Base-by-base conservation (phyloP, 1,139 yeast genomes). In the Candida smagusa region DNA sequence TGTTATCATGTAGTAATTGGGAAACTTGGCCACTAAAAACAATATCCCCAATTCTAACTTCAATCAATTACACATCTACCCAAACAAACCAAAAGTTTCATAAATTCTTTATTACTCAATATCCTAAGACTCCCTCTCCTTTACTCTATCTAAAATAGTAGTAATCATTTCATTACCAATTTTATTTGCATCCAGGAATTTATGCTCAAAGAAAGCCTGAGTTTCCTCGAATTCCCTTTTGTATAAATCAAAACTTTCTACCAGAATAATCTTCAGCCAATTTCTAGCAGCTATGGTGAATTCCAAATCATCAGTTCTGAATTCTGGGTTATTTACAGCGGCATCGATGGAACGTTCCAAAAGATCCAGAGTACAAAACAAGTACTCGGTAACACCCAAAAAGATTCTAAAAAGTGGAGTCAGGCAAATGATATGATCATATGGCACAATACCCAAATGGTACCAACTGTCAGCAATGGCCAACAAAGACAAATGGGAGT, bases 391-490 rank as follows among this genome's bases (percentile, higher is more conserved):
- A 13, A 92, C 97, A 30, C 97, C 98, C 35, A 92, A 71, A 63
- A 94, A 88, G 32, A 92, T 88, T 55, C 98, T 74, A 58, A 90
- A 92, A 29, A 71, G 53, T 25, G 98, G 98, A 0, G 98, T 92
- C 1, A 97, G 88, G 57, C 98, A 92, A 46, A 92, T 90, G 65
- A 90, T 90, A 59, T 92, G 98, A 56, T 90, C 97, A 54, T 92
- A 90, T 2, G 98, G 98, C 13, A 85, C 81, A 31, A 92, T 88
- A 1, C 84, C 85, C 34, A 88, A 64, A 47, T 82, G 81, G 52
- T 74, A 76, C 98, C 98, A 92, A 54, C 95, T 84, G 60, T 92
- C 98, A 2, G 88, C 97, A 36, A 92, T 89, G 1, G 95, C 95
- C 39, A 92, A 65, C 32, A 92, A 63, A 2, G 96, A 84, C 39